Evolutionary conservation across 345 rosid species (phyloP).

Genomic region (Passiflora organensis): DNA sequence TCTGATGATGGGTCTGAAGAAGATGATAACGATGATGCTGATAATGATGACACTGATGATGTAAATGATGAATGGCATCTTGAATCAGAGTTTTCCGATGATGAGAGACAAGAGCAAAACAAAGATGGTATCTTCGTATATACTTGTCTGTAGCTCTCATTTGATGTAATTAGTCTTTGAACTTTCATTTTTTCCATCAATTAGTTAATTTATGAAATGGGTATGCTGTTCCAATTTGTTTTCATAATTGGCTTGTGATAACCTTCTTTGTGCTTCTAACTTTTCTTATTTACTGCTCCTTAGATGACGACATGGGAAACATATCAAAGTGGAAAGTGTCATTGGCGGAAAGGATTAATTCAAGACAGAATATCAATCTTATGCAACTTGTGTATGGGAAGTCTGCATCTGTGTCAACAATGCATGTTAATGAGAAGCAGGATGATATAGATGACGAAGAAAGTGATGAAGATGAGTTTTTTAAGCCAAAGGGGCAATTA

Average conservation of each 20-base stretch:
- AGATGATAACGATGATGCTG: conserved; percentile 19
- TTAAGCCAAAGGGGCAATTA: conserved; percentile 74
- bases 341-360: conserved; percentile 51
- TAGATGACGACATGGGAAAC: conserved; percentile 59
- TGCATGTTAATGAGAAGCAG: conserved; percentile 30
- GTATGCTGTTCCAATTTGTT: neutral
- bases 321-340: conserved; percentile 79
- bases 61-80: conserved; percentile 30
- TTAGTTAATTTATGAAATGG: too few relatives aligned
- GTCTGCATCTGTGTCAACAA: conserved; percentile 31
- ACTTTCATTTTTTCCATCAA: too few relatives aligned
- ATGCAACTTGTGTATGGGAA: conserved; percentile 82
- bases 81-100: conserved; percentile 43
- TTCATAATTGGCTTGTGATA: neutral
- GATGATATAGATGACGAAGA: conserved; percentile 51
- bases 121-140: conserved; percentile 39
- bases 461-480: conserved; percentile 67
- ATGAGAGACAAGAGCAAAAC: conserved; percentile 30
- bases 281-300: conserved; percentile 11
- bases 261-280: conserved; percentile 15
- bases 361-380: conserved; percentile 49
- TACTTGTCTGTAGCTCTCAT: neutral
- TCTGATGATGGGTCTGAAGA: conserved; percentile 40
- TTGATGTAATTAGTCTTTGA: too few relatives aligned
- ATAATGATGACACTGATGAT: conserved; percentile 17